Evolutionary conservation across 257 asterid genomes (phyloP).

Genomic region (Plectranthus barbatus): DNA sequence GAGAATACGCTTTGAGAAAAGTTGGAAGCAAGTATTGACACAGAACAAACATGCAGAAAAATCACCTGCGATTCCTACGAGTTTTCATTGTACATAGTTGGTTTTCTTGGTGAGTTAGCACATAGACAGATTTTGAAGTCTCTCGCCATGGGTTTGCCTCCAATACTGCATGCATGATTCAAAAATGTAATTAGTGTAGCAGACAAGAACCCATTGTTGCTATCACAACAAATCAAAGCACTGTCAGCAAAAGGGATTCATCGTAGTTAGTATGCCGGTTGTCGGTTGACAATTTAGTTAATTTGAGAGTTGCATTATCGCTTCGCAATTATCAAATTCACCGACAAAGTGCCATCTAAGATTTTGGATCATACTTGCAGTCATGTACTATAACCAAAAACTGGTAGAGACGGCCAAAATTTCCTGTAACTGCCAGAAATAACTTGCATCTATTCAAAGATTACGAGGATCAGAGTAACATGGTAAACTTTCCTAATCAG

Average conservation of each 20-base stretch:
- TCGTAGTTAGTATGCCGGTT: background rate
- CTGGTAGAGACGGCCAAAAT: background rate
- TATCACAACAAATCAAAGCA: background rate
- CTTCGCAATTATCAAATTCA: background rate
- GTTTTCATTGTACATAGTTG: conserved; percentile 93
- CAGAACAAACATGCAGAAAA: background rate
- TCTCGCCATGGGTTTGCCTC: conserved; percentile 97
- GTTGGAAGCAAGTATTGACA: background rate
- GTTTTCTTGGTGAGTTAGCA: conserved; percentile 82
- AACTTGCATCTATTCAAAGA: background rate
- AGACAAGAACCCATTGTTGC: background rate
- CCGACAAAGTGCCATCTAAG: background rate
- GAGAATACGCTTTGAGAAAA: conserved; percentile 14
- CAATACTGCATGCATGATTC: conserved; percentile 42
- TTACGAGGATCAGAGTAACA: background rate
- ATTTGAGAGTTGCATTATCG: background rate
- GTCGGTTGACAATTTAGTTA: background rate
- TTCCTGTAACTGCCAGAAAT: background rate
- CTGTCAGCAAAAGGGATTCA: background rate
- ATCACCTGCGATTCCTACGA: conserved; percentile 71
- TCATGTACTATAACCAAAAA: too few species aligned
- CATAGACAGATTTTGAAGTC: conserved; percentile 77
- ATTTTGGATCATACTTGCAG: background rate
- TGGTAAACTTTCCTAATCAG: background rate
- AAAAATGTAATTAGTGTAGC: background rate